Base-by-base conservation (phyloP, 139 green algal species). In the Bryopsis sp. region DNA sequence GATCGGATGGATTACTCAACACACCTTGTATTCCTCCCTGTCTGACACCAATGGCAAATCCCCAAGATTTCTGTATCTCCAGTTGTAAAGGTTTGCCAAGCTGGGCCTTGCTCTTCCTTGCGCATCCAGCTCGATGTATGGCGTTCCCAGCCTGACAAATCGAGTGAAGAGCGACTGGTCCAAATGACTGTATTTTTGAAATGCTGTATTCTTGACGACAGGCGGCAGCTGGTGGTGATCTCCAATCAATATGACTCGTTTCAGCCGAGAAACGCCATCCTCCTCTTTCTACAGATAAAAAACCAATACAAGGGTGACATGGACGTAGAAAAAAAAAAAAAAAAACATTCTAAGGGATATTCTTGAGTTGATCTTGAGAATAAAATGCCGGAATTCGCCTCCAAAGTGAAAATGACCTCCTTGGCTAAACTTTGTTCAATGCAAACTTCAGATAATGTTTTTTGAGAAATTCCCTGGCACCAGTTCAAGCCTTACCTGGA, bases 181-280 rank as follows among this genome's bases (percentile, higher is more conserved):
- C 47, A 97, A 77, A 79, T 89, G 84, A 47, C 68, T 83, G 79
- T 94, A 95, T 73, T 93, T 96, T 71, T 96, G 85, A 75, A 99
- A 90, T 32, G 89, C 89, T 81, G 88, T 83, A 87, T 98, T 96
- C 78, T 98, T 96, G 5, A 99, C 93, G 39, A 99, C 95, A 1
- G 94, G 94, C 1, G 94, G 94, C 70, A 99, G 88, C 86, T 99
- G 92, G 80, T 99, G 83, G 81, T 99, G 94, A 77, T 99, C 94
- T 0, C 93, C 90, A 54, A 98, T 97, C 34, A 97, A 75, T 15
- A 97, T 74, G n/a, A 84, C 47, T 24, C 81, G 66, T 60, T 88
- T 86, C 3, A 88, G 68, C 15, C 78, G 69, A 11, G 36, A 43
- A n/a, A 67, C 38, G 19, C 70, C 75, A 35, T 78, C 72, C 15